These are phyloP conservation scores for Coix lacrymajobi DNA, from an alignment of 176 grass and related monocot genomes.

Conservation along the genomic window DNA sequence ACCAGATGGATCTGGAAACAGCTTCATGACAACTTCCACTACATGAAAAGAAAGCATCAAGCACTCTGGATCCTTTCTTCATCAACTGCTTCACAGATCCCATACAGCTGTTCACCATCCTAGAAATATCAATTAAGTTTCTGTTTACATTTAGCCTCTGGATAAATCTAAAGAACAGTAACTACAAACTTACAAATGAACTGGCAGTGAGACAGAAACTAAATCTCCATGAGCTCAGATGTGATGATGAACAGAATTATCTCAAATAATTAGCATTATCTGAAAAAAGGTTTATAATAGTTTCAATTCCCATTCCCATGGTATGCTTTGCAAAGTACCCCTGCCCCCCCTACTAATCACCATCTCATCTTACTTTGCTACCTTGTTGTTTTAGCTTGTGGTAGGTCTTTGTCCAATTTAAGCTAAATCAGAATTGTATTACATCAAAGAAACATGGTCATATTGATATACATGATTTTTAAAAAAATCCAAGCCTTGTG, in stretches of 20 bases:
- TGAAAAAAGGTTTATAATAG: not conserved
- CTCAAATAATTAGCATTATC: not conserved
- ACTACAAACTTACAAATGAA: constrained; percentile 12
- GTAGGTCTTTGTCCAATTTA: constrained; percentile 3
- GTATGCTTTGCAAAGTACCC: not conserved
- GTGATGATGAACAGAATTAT: constrained; percentile 1
- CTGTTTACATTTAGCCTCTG: constrained; percentile 15
- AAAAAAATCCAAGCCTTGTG: not conserved
- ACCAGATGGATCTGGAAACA: constrained; percentile 63
- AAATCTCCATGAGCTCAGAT: not conserved
- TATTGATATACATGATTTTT: not conserved
- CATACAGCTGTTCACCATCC: constrained; percentile 65
- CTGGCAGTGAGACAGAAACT: not conserved
- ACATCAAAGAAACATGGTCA: constrained; percentile 1
- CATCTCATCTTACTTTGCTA: constrained; percentile 2
- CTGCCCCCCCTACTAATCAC: not conserved
- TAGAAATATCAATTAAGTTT: constrained; percentile 32
- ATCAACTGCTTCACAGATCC: constrained; percentile 78
- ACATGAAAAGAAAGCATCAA: constrained; percentile 77
- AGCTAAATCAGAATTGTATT: not conserved
- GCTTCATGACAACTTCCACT: constrained; percentile 52
- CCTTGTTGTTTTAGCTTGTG: constrained; percentile 5
- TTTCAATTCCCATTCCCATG: not conserved
- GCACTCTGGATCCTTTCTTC: constrained; percentile 84
- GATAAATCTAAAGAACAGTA: not conserved